These are phyloP conservation scores for Plantago elongata DNA, from an alignment of 257 asterid species.

Conservation along the genomic window DNA sequence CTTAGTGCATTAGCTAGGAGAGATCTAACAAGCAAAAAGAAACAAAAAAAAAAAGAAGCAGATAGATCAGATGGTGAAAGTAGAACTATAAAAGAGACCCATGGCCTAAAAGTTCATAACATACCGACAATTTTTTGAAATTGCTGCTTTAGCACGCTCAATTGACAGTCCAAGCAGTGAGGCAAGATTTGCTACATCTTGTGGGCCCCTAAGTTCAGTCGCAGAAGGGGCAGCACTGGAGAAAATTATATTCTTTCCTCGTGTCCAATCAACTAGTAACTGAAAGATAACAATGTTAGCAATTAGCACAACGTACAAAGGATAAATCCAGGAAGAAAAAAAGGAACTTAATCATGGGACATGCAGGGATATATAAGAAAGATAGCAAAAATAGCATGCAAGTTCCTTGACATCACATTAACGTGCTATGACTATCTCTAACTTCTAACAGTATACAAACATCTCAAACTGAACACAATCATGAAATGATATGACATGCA, in stretches of 20 bases:
- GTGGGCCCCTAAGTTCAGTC: slow-evolving; percentile 81
- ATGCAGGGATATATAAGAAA: too few species aligned
- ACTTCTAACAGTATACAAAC: too few species aligned
- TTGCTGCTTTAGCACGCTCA: slow-evolving; percentile 78
- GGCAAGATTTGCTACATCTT: slow-evolving; percentile 73
- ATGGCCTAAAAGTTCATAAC: slow-evolving; percentile 11
- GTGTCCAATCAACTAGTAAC: slow-evolving; percentile 92
- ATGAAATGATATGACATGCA: too few species aligned
- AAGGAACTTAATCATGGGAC: neutral
- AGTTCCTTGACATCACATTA: too few species aligned
- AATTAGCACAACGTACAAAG: slow-evolving; percentile 9
- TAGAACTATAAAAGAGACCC: neutral
- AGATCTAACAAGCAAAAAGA: slow-evolving; percentile 43
- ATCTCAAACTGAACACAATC: too few species aligned
- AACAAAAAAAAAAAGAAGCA: neutral
- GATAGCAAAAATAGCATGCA: too few species aligned
- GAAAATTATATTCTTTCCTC: slow-evolving; percentile 71
- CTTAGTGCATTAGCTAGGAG: slow-evolving; percentile 60
- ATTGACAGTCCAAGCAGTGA: slow-evolving; percentile 59
- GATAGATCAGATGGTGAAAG: neutral
- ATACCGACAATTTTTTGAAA: slow-evolving; percentile 87
- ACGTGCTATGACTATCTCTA: too few species aligned
- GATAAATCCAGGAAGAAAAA: slow-evolving; percentile 28
- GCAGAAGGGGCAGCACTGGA: slow-evolving; percentile 74
- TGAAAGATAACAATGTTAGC: slow-evolving; percentile 35